Evolutionary conservation across 2,329 filamentous ascomycete genomes (phyloP).

Genomic region (Colletotrichum graminicola): DNA sequence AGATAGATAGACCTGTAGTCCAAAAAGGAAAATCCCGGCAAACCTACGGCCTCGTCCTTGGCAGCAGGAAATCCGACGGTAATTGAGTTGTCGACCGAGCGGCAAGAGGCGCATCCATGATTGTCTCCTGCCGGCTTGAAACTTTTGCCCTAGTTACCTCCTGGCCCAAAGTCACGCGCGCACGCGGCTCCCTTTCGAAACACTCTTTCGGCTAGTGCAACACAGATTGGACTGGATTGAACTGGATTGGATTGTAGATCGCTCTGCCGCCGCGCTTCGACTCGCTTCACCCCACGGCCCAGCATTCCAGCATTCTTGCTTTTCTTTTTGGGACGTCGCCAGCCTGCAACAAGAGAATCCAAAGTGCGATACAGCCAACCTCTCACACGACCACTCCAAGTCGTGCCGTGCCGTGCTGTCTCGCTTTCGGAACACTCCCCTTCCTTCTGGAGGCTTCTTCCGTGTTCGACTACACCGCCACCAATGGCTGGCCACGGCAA

Average conservation of each 20-base stretch:
- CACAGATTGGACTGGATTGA: background rate
- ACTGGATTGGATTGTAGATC: constrained; percentile 23
- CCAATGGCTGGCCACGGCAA: constrained; percentile 41
- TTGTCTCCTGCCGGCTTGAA: constrained; percentile 22
- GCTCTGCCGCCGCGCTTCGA: constrained; percentile 19
- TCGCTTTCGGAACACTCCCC: constrained; percentile 26
- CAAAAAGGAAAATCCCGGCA: constrained; percentile 1
- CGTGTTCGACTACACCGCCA: background rate
- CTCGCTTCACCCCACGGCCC: constrained; percentile 10
- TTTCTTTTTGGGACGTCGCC: constrained; percentile 11
- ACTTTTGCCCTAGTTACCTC: constrained; percentile 6
- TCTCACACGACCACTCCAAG: background rate
- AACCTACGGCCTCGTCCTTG: background rate
- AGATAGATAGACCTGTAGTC: constrained; percentile 7
- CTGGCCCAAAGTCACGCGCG: constrained; percentile 25
- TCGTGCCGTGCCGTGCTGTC: background rate
- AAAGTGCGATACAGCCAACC: background rate
- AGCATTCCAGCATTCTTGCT: constrained; percentile 23
- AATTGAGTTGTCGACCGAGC: constrained; percentile 13
- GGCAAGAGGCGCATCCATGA: constrained; percentile 15
- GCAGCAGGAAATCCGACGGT: constrained; percentile 7
- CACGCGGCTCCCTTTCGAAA: constrained; percentile 41
- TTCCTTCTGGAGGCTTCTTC: background rate
- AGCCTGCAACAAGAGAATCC: background rate
- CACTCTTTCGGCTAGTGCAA: constrained; percentile 22